Conservation (phyloP, 2,329 filamentous ascomycete genomes). For the Passalora sequoiae region DNA sequence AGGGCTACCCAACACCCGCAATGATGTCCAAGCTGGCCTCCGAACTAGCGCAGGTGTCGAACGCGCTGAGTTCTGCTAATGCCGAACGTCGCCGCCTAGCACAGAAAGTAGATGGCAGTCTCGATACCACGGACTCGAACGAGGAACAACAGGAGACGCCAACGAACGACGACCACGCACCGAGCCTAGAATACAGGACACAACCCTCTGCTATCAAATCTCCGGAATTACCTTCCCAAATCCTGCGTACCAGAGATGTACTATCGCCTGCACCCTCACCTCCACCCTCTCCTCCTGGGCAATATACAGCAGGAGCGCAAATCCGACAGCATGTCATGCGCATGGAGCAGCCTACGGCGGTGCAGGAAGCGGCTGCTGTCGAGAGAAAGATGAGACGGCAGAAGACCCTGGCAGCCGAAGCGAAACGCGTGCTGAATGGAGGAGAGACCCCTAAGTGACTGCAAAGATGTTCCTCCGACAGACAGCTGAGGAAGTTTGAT, state of each 20-base stretch:
- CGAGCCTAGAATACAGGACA: too few species aligned
- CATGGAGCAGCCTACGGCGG: constrained; percentile 18
- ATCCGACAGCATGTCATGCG: constrained; percentile 15
- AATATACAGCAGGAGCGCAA: constrained; percentile 6
- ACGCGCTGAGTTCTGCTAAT: constrained; percentile 16
- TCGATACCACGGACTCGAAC: too few species aligned
- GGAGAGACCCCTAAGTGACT: background rate
- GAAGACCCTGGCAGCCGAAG: constrained; percentile 9
- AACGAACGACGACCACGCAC: too few species aligned
- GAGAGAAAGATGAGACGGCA: constrained; percentile 19
- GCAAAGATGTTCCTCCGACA: too few species aligned
- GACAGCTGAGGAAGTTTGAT: too few species aligned
- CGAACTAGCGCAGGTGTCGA: constrained; percentile 26
- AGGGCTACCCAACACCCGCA: constrained; percentile 7
- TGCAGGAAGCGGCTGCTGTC: constrained; percentile 21
- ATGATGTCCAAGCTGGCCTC: constrained; percentile 24
- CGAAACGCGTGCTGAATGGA: constrained; percentile 4
- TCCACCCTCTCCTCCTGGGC: background rate
- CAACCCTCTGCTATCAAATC: too few species aligned
- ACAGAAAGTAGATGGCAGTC: background rate
- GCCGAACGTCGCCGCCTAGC: background rate
- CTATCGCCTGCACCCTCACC: too few species aligned
- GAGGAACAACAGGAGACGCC: too few species aligned
- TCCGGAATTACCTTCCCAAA: too few species aligned
- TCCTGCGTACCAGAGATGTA: too few species aligned